Base-by-base conservation (phyloP, 176 grass and related monocot species). In the Avena atlantica region DNA sequence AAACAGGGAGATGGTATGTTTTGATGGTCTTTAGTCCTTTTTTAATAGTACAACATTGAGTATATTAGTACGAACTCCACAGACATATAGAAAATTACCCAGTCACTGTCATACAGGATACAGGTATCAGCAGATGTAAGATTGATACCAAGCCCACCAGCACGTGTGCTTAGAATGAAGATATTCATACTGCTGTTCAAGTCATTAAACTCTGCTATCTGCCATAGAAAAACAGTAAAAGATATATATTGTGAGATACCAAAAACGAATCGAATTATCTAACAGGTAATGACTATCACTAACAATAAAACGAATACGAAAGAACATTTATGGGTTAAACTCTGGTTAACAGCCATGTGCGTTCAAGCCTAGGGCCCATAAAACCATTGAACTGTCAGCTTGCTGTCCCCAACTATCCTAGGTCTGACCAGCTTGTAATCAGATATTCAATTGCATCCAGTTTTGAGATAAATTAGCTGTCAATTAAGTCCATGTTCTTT, bases 111-210 rank as follows among this genome's bases (percentile, higher is more conserved):
- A 90, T 98, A 98, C 29, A 98, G 88, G 76, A 95, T 98, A 86
- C 96, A 95, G 13, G 96, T 94, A 87, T 98, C 93, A 83, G 91
- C 93, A 88, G 90, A 92, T 83, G 93, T 92, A 88, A 98, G 90
- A 80, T 93, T 98, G 76, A 98, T 98, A 87, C 93, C 96, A 60
- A 98, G 89, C n/a, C 96, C 96, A 79, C 96, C 97, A 59, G 94
- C 97, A 6, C 97, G 86, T 12, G 94, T 98, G 89, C 93, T 98
- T 20, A 96, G 83, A 88, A 98, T 90, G 72, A 98, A 98, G 83
- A 98, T 16, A 85, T 79, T 89, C 53, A 93, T 58, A 73, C 61
- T 85, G 74, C 92, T 98, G 76, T 89, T 93, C 37, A 89, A 23
- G 67, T 98, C 91, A 90, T 98, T 96, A 53, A 98, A 98, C 84